Conservation (phyloP, 1,139 yeast species). For the Geotrichum australiense region DNA sequence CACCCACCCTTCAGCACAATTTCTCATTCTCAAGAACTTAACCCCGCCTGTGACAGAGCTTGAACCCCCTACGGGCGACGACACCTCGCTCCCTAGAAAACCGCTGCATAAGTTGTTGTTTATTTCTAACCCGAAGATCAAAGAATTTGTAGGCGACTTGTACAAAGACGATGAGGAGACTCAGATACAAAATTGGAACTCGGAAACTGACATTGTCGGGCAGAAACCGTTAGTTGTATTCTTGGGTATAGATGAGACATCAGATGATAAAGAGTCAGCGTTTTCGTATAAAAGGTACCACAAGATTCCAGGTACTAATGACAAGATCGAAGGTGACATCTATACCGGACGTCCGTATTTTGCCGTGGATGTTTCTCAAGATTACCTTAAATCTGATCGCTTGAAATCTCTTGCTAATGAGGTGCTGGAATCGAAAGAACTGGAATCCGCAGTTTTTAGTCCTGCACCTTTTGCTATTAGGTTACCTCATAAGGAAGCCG, state of each 20-base stretch:
- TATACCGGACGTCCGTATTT: slow-evolving; percentile 70
- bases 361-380: slow-evolving; percentile 57
- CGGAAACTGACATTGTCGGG: slow-evolving; percentile 36
- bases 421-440: slow-evolving; percentile 27
- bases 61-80: not conserved
- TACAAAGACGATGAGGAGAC: slow-evolving; percentile 27
- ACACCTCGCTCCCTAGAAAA: slow-evolving; percentile 8
- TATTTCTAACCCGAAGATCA: slow-evolving; percentile 24
- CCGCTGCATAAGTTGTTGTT: slow-evolving; percentile 18
- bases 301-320: slow-evolving; percentile 1
- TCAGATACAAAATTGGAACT: slow-evolving; percentile 29
- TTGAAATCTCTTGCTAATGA: slow-evolving; percentile 19
- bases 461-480: slow-evolving; percentile 25
- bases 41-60: slow-evolving; percentile 28
- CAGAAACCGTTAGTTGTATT: slow-evolving; percentile 46
- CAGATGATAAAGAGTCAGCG: slow-evolving; percentile 35
- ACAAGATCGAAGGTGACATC: slow-evolving; percentile 4
- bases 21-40: slow-evolving; percentile 45
- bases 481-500: slow-evolving; percentile 39
- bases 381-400: slow-evolving; percentile 15
- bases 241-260: slow-evolving; percentile 60
- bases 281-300: slow-evolving; percentile 22
- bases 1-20: slow-evolving; percentile 46
- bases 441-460: slow-evolving; percentile 32
- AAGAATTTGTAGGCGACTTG: slow-evolving; percentile 32